phyloP scores from a whole-genome alignment of 2,329 filamentous ascomycete genomes.

The Emericellopsis cladophorae region DNA sequence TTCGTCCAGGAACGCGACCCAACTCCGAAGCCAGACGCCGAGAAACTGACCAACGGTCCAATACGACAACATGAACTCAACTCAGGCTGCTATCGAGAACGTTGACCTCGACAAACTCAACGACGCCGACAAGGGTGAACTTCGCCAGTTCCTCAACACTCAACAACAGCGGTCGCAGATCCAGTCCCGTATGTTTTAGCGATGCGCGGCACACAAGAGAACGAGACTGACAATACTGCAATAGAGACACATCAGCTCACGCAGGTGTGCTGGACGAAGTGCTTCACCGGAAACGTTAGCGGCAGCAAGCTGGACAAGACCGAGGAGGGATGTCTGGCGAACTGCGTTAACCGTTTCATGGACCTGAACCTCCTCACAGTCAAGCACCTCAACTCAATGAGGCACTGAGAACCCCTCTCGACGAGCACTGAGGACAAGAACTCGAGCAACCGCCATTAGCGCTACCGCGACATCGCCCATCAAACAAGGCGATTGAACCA shows the following conservation, averaged over 20 bases:
- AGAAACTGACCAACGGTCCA: too few relatives aligned
- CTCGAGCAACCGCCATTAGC: too few relatives aligned
- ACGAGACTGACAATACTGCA: neutral
- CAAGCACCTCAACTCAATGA: conserved; percentile 62
- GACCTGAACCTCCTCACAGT: conserved; percentile 80
- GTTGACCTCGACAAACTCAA: conserved; percentile 64
- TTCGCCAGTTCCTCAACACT: conserved; percentile 74
- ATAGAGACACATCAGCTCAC: conserved; percentile 42
- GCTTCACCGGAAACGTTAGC: conserved; percentile 63
- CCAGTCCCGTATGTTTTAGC: conserved; percentile 38
- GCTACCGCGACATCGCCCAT: too few relatives aligned
- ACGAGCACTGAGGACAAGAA: too few relatives aligned
- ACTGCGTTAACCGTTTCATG: conserved; percentile 90
- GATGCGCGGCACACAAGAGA: neutral
- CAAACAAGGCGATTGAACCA: neutral
- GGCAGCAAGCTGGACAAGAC: conserved; percentile 57
- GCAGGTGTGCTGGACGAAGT: conserved; percentile 91
- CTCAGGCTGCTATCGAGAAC: conserved; percentile 28
- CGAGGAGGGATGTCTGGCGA: conserved; percentile 76
- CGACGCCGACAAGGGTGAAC: conserved; percentile 72
- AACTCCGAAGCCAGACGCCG: too few relatives aligned
- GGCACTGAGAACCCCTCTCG: conserved; percentile 10
- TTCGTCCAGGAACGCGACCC: too few relatives aligned
- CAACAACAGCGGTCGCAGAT: conserved; percentile 74
- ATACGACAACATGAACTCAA: conserved; percentile 17